phyloP scores from a whole-genome alignment of 169 alveolate genomes.

The Plasmodium gallinaceum region DNA sequence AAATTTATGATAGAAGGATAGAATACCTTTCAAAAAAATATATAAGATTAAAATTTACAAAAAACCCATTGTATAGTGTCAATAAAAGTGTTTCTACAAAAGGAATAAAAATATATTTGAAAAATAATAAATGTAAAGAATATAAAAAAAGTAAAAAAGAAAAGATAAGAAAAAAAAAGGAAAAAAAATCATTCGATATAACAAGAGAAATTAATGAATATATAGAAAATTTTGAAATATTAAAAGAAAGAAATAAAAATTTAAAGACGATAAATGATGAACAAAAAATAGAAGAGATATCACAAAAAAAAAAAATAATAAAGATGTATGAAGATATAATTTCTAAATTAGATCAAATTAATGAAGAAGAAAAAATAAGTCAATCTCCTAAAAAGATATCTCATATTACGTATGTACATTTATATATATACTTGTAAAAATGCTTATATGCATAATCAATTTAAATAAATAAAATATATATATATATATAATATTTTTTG shows the following conservation, averaged over 20 bases:
- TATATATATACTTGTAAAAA: not conserved
- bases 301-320: slow-evolving; percentile 44
- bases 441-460: not conserved
- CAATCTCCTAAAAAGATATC: slow-evolving; percentile 2
- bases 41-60: slow-evolving; percentile 11
- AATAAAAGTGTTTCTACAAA: not conserved
- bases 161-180: not conserved
- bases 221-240: slow-evolving; percentile 21
- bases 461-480: not conserved
- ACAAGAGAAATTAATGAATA: slow-evolving; percentile 19
- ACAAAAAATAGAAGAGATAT: slow-evolving; percentile 59
- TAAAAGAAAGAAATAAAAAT: slow-evolving; percentile 42
- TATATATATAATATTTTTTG: not conserved
- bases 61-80: not conserved
- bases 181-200: slow-evolving; percentile 1
- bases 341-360: slow-evolving; percentile 26
- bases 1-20: slow-evolving; percentile 37
- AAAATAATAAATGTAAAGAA: slow-evolving; percentile 2
- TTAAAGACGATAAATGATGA: slow-evolving; percentile 27
- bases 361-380: not conserved
- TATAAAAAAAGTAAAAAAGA: slow-evolving; percentile 13
- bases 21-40: slow-evolving; percentile 19
- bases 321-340: slow-evolving; percentile 49
- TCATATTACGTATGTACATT: slow-evolving; percentile 20
- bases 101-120: slow-evolving; percentile 40